Base-by-base conservation (phyloP, 345 rosid species). In the Populus tremula region DNA sequence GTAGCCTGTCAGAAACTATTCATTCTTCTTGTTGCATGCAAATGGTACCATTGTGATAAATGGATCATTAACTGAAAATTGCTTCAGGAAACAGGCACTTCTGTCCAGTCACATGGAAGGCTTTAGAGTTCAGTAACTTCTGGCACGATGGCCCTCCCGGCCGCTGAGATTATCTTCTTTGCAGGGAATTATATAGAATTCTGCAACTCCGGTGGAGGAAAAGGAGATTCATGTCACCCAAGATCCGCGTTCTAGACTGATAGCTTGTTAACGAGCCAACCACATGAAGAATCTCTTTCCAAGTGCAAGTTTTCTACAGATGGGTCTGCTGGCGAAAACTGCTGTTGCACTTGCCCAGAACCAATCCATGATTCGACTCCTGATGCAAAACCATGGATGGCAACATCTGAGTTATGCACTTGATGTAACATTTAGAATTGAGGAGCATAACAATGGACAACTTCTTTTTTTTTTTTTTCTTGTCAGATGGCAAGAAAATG, bases 361-460 rank as follows among this genome's bases (percentile, higher is more conserved):
- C 61, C 77, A 74, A 27, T 56, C 36, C 35, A 41, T 25, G 3
- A 62, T 27, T 17, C 39, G 77, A 75, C 31, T 33, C 72, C 67
- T 68, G 41, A 69, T 69, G 23, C 68, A 76, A 12, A 1, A 45
- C 53, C 29, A 56, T 29, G 31, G 29, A 29, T 0, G 18, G 33
- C 21, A 41, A 36, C 8, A 33, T 21, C 27, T 27, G 27, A 27
- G 27, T 27, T 27, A 1, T 27, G 27, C 27, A 27, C 27, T 27
- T 27, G 27, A 27, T 27, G 5, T 14, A 17, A 27, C 54, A 62
- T 45, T 41, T 4, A 23, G 23, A 53, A 50, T 21, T 43, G 23
- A 38, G 21, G 21, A 25, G 56, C 75, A 71, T 27, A 9, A 2
- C 59, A 33, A 2, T 12, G 75, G 65, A 56, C 14, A 5, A 35